A percentile compares a stretch with the other conserved stretches of the same genome.
phyloP scores from a whole-genome alignment of 805 yeast genomes.

The Grigorovia humatica region DNA sequence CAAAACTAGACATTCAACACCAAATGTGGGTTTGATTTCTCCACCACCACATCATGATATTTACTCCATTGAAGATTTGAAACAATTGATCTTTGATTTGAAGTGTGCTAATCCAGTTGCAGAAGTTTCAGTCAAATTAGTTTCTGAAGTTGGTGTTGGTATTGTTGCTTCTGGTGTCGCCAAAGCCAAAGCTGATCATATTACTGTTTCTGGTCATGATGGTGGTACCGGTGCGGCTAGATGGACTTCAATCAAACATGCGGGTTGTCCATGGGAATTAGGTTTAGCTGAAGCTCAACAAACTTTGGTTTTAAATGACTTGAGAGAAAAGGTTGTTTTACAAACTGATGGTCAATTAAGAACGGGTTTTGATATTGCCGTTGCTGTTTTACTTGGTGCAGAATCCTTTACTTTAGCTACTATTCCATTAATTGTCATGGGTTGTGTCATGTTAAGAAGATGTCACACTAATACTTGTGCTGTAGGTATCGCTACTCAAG shows the following conservation, averaged over 20 bases:
- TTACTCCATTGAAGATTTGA: slow-evolving; percentile 94
- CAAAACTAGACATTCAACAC: slow-evolving; percentile 91
- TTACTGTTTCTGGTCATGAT: slow-evolving; percentile 92
- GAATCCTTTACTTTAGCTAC: slow-evolving; percentile 99
- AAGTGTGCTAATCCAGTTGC: slow-evolving; percentile 97
- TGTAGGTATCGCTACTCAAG: slow-evolving; percentile 98
- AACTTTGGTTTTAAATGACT: slow-evolving; percentile 87
- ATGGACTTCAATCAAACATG: slow-evolving; percentile 93
- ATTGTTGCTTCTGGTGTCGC: slow-evolving; percentile 99
- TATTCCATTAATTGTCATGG: slow-evolving; percentile 92
- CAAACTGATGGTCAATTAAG: slow-evolving; percentile 98
- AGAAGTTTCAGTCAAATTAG: slow-evolving; percentile 90
- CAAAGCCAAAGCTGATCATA: slow-evolving; percentile 96
- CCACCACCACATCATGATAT: slow-evolving; percentile 99
- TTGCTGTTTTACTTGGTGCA: slow-evolving; percentile 93
- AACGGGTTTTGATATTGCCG: slow-evolving; percentile 93
- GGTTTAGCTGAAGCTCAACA: slow-evolving; percentile 98
- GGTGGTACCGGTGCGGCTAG: slow-evolving; percentile 99
- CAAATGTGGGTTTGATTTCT: slow-evolving; percentile 92
- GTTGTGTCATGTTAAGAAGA: slow-evolving; percentile 93
- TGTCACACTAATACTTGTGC: slow-evolving; percentile 94
- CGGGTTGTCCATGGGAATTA: slow-evolving; percentile 98
- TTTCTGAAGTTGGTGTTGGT: slow-evolving; percentile 98
- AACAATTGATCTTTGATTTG: slow-evolving; percentile 90
- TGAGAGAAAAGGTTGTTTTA: slow-evolving; percentile 88